These are phyloP conservation scores for Liquidambar formosana DNA, from an alignment of 164 flowering plant species.

Conservation along the genomic window DNA sequence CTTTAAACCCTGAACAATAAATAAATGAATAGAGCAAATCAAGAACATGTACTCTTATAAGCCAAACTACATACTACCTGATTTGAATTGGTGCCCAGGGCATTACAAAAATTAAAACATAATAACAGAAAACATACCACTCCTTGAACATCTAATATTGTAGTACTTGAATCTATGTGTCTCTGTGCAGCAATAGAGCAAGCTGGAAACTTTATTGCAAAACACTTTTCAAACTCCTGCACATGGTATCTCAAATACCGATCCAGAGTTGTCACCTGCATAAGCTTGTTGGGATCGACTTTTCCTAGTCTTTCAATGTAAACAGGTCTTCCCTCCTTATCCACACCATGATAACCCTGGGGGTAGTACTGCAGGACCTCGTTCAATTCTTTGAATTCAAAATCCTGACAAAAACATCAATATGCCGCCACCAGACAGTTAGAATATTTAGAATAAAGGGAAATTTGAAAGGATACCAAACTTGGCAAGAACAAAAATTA, in stretches of 20 bases:
- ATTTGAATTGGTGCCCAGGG: not conserved
- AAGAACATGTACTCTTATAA: not conserved
- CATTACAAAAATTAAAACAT: constrained; percentile 35
- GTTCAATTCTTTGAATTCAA: constrained; percentile 58
- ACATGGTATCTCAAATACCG: constrained; percentile 76
- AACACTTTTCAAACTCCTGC: constrained; percentile 69
- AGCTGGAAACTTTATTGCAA: constrained; percentile 73
- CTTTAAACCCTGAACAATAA: constrained; percentile 32
- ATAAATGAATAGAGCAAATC: not conserved
- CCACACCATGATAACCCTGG: constrained; percentile 77
- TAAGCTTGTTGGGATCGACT: constrained; percentile 61
- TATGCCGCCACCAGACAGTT: not conserved
- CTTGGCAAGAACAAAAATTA: not conserved
- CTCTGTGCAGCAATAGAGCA: constrained; percentile 78
- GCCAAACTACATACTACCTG: not conserved
- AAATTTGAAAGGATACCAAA: too few species aligned
- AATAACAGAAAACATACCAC: constrained; percentile 49
- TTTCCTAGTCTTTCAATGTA: constrained; percentile 73
- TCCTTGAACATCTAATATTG: constrained; percentile 75
- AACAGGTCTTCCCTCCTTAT: constrained; percentile 75
- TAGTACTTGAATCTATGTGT: constrained; percentile 67
- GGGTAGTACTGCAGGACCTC: constrained; percentile 73
- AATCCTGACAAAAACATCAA: constrained; percentile 40
- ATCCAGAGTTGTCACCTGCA: constrained; percentile 76
- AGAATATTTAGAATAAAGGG: too few species aligned